These are phyloP conservation scores for Cutaneotrichosporon spelunceum DNA, from an alignment of 1,284 basidiomycete genomes.

Conservation along the genomic window DNA sequence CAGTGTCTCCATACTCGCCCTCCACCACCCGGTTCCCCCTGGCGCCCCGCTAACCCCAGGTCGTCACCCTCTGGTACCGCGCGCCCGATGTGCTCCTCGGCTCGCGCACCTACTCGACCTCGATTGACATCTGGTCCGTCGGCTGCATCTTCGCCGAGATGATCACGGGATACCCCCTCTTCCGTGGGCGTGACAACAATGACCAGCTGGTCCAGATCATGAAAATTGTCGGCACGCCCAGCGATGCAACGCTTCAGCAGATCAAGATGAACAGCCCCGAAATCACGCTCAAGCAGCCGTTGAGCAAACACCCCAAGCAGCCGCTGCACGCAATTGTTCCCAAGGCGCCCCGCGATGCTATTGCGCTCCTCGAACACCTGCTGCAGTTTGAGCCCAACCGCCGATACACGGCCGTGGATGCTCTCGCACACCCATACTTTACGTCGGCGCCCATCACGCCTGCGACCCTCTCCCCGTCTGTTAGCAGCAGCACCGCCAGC, in stretches of 20 bases:
- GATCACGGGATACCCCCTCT: constrained; percentile 94
- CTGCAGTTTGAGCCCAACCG: constrained; percentile 95
- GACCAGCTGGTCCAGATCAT: constrained; percentile 98
- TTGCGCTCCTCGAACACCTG: constrained; percentile 90
- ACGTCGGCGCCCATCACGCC: constrained; percentile 53
- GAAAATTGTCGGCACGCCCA: constrained; percentile 93
- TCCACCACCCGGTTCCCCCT: not conserved
- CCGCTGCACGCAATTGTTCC: constrained; percentile 84
- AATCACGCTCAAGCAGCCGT: constrained; percentile 60
- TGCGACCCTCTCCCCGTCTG: constrained; percentile 37
- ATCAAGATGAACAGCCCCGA: constrained; percentile 95
- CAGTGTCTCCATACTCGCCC: constrained; percentile 25
- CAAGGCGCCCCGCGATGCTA: constrained; percentile 85
- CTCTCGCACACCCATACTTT: constrained; percentile 91
- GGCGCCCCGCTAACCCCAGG: constrained; percentile 56
- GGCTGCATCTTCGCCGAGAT: constrained; percentile 61
- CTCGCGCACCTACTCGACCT: constrained; percentile 91
- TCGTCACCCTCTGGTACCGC: constrained; percentile 98
- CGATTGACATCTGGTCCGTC: constrained; percentile 98
- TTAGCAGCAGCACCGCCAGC: constrained; percentile 34
- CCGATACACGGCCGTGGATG: constrained; percentile 87
- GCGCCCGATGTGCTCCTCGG: constrained; percentile 96
- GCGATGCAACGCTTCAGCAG: constrained; percentile 81
- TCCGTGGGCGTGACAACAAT: constrained; percentile 95
- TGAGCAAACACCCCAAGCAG: constrained; percentile 84